phyloP scores from a whole-genome alignment of 306 rosid species.

The Cucurbita maxima region DNA sequence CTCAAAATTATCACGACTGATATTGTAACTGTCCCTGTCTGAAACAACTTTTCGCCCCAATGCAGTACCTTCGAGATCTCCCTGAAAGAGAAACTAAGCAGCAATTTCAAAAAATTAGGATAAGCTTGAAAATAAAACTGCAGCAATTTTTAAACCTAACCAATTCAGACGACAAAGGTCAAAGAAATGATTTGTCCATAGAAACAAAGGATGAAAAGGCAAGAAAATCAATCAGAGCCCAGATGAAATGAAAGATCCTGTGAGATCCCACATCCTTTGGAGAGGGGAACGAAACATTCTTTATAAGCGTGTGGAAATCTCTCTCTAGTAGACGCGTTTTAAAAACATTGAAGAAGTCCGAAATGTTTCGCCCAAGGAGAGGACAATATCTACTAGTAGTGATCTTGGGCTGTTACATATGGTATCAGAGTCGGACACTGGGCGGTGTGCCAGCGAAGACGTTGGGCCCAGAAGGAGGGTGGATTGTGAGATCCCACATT shows the following conservation, averaged over 20 bases:
- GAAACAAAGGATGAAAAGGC: background rate
- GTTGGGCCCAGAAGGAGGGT: too few species aligned
- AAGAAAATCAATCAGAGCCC: background rate
- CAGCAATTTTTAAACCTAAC: background rate
- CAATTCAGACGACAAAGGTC: background rate
- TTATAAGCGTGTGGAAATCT: too few species aligned
- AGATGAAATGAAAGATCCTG: background rate
- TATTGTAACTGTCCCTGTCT: slow-evolving; percentile 29
- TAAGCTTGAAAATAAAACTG: background rate
- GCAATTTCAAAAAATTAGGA: background rate
- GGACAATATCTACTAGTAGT: too few species aligned
- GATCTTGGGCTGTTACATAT: too few species aligned
- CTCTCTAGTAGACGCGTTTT: too few species aligned
- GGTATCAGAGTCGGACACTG: too few species aligned
- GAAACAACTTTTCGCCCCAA: slow-evolving; percentile 25
- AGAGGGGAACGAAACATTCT: too few species aligned
- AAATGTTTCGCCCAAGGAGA: too few species aligned
- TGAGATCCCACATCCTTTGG: too few species aligned
- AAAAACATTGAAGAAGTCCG: too few species aligned
- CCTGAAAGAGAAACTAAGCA: slow-evolving; percentile 31
- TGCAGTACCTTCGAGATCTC: slow-evolving; percentile 35
- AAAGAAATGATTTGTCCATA: background rate
- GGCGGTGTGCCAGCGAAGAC: too few species aligned
- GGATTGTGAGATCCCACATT: too few species aligned
- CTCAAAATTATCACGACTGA: slow-evolving; percentile 39